Conservation (phyloP, 768 basidiomycete species). For the Dendrothele bispora region DNA sequence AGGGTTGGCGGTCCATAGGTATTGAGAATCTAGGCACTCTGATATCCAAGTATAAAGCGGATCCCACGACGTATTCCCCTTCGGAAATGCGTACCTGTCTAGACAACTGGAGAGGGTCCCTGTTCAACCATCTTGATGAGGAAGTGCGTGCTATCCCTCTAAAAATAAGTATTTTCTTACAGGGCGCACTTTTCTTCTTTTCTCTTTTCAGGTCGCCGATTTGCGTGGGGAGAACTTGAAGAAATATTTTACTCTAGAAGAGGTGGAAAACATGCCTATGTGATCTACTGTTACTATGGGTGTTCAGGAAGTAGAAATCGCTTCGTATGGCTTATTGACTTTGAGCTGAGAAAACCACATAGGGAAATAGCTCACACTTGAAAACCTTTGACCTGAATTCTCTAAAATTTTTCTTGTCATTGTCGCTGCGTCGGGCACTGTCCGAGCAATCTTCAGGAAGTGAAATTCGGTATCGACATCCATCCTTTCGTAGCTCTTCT, state of each 20-base stretch:
- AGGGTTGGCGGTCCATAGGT: constrained; percentile 28
- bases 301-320: not conserved
- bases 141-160: constrained; percentile 33
- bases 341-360: too few relatives aligned
- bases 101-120: constrained; percentile 47
- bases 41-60: constrained; percentile 39
- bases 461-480: too few relatives aligned
- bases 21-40: constrained; percentile 42
- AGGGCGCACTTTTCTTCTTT: not conserved
- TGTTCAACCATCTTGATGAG: constrained; percentile 55
- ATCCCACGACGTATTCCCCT: constrained; percentile 49
- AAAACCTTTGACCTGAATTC: too few relatives aligned
- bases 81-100: constrained; percentile 48
- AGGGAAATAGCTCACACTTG: too few relatives aligned
- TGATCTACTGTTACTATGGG: constrained; percentile 5
- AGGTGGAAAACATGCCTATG: constrained; percentile 35
- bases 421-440: too few relatives aligned
- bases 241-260: constrained; percentile 52
- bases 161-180: too few relatives aligned
- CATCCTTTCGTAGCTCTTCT: too few relatives aligned
- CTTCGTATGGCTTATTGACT: not conserved
- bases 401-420: not conserved
- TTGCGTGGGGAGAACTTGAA: constrained; percentile 49
- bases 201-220: constrained; percentile 41
- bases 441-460: too few relatives aligned